These are phyloP conservation scores for Gryganskiella cystojenkinii DNA, from an alignment of 192 early-diverging fungal genomes.

Conservation along the genomic window DNA sequence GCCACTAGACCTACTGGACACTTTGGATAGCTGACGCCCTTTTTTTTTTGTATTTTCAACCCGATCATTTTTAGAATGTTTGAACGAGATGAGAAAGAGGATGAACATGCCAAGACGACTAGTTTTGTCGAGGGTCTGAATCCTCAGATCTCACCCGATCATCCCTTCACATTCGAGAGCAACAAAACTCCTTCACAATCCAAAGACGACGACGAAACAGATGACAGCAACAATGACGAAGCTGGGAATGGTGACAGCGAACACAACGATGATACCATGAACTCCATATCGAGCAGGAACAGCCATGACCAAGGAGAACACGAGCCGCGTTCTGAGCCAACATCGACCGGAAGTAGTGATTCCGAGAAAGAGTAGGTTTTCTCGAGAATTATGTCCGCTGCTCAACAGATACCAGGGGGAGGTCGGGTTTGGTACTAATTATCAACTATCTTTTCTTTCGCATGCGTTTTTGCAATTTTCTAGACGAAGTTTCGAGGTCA, in stretches of 20 bases:
- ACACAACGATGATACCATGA: constrained; percentile 4
- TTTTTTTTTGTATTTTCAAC: not conserved
- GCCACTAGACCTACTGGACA: too few species aligned
- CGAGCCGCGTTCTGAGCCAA: constrained; percentile 1
- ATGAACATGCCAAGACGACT: constrained; percentile 42
- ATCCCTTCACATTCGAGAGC: constrained; percentile 22
- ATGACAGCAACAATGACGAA: not conserved
- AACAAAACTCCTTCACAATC: not conserved
- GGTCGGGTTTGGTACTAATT: not conserved
- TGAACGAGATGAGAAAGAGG: constrained; percentile 46
- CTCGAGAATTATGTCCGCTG: not conserved
- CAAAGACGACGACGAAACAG: not conserved
- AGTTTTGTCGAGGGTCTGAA: constrained; percentile 37
- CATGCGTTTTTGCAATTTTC: not conserved
- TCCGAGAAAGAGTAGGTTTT: constrained; percentile 42
- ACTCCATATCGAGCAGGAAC: not conserved
- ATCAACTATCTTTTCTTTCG: not conserved
- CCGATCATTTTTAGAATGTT: constrained; percentile 39
- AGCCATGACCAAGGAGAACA: not conserved
- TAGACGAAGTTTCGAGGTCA: constrained; percentile 48
- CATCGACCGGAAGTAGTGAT: constrained; percentile 31
- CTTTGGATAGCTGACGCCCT: too few species aligned
- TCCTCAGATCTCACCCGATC: not conserved
- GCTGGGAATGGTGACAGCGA: not conserved
- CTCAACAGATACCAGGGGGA: too few species aligned